Conservation (phyloP, 2,329 filamentous ascomycete genomes). For the Botrytis pseudocinerea region DNA sequence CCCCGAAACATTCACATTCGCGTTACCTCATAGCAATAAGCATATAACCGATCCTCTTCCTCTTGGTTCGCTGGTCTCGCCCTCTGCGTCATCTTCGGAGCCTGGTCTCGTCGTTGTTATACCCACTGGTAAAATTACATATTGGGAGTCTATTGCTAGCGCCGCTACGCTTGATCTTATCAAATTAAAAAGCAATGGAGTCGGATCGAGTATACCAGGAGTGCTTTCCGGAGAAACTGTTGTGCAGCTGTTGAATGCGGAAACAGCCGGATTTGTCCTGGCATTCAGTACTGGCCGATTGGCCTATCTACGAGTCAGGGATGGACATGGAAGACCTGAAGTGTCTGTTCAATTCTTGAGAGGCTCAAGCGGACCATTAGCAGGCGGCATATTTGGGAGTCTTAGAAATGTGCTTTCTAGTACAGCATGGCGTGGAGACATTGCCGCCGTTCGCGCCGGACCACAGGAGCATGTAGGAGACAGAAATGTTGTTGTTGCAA, state of each 20-base stretch:
- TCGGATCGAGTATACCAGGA: constrained; percentile 72
- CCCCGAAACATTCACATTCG: constrained; percentile 77
- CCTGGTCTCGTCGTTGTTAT: constrained; percentile 86
- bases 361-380: constrained; percentile 54
- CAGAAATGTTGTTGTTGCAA: constrained; percentile 78
- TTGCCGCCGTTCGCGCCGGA: constrained; percentile 77
- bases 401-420: constrained; percentile 74
- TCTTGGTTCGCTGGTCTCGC: constrained; percentile 78
- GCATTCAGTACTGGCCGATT: constrained; percentile 83
- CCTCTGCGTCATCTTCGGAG: constrained; percentile 74
- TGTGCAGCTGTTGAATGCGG: constrained; percentile 76
- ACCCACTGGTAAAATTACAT: constrained; percentile 81
- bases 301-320: constrained; percentile 81
- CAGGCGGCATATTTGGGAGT: constrained; percentile 75
- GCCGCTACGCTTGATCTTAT: constrained; percentile 76
- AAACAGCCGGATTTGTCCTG: constrained; percentile 81
- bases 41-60: constrained; percentile 70
- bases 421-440: constrained; percentile 69
- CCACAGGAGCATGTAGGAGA: constrained; percentile 74
- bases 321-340: constrained; percentile 80
- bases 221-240: constrained; percentile 78
- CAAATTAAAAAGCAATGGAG: constrained; percentile 75
- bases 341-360: constrained; percentile 78
- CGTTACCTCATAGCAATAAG: constrained; percentile 72
- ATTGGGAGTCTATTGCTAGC: constrained; percentile 93